Evolutionary conservation across 306 rosid genomes (phyloP), one percentile per base, ranked within the genome.

Genomic region (Quercus parvula): DNA sequence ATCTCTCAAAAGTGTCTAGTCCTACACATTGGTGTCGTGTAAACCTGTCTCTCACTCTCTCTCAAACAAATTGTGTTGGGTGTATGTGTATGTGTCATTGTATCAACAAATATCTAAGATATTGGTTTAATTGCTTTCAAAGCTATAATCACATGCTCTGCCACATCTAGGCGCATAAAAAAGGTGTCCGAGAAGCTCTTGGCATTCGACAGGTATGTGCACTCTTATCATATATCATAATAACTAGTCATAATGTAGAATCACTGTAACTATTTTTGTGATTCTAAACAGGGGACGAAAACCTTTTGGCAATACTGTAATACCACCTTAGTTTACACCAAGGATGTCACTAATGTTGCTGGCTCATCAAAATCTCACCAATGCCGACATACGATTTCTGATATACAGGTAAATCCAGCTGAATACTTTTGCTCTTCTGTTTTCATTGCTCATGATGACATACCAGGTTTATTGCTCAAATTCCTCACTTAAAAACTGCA

Each of bases 161-260:
- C 38, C 31, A 57, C 81, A 15, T n/a, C 71, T 77, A 75, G 81
- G 81, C 81, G 5, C 68, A 77, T 51, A 35, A 77, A 20, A 68
- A 77, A 55, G 68, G 68, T 55, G 81, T 77, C 51, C 81, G 68
- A 56, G 81, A 68, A 12, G 81, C 68, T 77, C 81, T 77, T 31
- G 81, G 75, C 15, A 68, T 77, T n/a, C 81, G 81, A 68, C 22
- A 38, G 69, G 81, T 77, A 77, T 69, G 67, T 15, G 58, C 38
- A 64, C n/a, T 15, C 4, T 30, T 67, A 7, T 28, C 12, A 28
- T 31, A 17, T 7, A 62, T 62, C 70, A 28, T 68, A 10, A 17
- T 68, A 15, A 52, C 27, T 6, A 28, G 35, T 55, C 38, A 15
- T 2, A 20, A 33, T 12, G 15, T 30, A 56, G 18, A 13, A 33